Percentiles rank a stretch among this genome's conserved stretches.
Evolutionary conservation across 2,329 filamentous ascomycete genomes (phyloP).

Genomic region (Fusarium sp.): DNA sequence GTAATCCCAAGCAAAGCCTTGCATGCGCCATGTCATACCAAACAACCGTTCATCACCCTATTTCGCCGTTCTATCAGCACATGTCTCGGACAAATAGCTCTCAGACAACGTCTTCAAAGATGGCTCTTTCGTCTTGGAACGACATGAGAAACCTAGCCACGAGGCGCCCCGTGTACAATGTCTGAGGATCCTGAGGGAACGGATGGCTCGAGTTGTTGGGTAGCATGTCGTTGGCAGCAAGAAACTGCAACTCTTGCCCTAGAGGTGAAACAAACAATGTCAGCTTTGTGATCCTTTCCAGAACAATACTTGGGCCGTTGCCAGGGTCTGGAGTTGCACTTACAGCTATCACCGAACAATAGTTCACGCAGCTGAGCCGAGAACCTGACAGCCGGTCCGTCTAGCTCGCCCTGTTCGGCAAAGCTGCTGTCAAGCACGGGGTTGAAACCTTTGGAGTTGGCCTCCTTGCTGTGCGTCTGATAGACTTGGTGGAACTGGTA

Average conservation of each 20-base stretch:
- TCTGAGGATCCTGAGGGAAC: conserved; percentile 62
- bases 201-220: conserved; percentile 61
- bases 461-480: conserved; percentile 67
- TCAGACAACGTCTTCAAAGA: conserved; percentile 56
- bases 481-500: conserved; percentile 72
- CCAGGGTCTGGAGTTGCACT: conserved; percentile 48
- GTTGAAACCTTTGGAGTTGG: conserved; percentile 65
- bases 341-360: conserved; percentile 61
- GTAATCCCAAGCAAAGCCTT: conserved; percentile 29
- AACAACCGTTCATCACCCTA: conserved; percentile 30
- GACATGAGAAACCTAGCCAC: conserved; percentile 68
- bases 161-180: conserved; percentile 67
- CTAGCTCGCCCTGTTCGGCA: conserved; percentile 60
- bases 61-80: conserved; percentile 14
- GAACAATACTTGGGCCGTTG: conserved; percentile 20
- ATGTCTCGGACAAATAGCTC: conserved; percentile 39
- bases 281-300: conserved; percentile 28
- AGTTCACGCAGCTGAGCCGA: conserved; percentile 60
- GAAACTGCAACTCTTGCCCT: conserved; percentile 58
- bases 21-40: conserved; percentile 38
- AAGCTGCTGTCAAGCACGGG: conserved; percentile 63
- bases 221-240: conserved; percentile 62
- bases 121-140: conserved; percentile 64
- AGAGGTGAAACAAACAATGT: conserved; percentile 26
- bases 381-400: conserved; percentile 61